A percentile compares a stretch with the other conserved stretches of the same genome.
These are phyloP conservation scores for Pneumocystis carinii DNA, from an alignment of 1,139 yeast species.

Conservation along the genomic window DNA sequence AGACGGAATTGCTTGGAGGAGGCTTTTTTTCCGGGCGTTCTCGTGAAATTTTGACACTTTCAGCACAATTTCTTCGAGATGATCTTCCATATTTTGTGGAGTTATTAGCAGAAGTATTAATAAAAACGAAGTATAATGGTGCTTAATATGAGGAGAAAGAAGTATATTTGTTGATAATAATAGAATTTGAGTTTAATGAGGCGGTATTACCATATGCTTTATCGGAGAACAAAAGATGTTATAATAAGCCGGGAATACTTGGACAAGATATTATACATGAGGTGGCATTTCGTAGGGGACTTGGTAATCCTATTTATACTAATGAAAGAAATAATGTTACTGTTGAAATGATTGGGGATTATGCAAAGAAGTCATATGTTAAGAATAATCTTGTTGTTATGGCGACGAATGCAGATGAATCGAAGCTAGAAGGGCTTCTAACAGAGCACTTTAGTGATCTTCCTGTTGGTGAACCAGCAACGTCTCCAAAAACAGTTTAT, in stretches of 20 bases:
- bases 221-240: slow-evolving; percentile 43
- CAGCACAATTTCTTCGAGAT: slow-evolving; percentile 70
- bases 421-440: slow-evolving; percentile 55
- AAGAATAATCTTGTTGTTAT: slow-evolving; percentile 54
- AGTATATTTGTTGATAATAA: slow-evolving; percentile 35
- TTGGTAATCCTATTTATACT: slow-evolving; percentile 70
- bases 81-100: slow-evolving; percentile 86
- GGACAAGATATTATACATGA: slow-evolving; percentile 66
- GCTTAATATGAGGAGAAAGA: neutral
- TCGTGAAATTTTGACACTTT: slow-evolving; percentile 71
- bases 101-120: slow-evolving; percentile 63
- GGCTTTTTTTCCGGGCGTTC: slow-evolving; percentile 50
- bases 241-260: slow-evolving; percentile 45
- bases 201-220: neutral
- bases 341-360: slow-evolving; percentile 50
- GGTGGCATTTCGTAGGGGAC: slow-evolving; percentile 72
- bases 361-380: slow-evolving; percentile 55
- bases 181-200: neutral
- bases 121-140: slow-evolving; percentile 14
- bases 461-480: slow-evolving; percentile 39
- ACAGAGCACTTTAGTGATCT: slow-evolving; percentile 51
- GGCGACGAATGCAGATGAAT: slow-evolving; percentile 61
- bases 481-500: slow-evolving; percentile 31
- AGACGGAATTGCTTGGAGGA: slow-evolving; percentile 89
- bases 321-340: slow-evolving; percentile 46